Evolutionary conservation across 202 grass and related monocot genomes (phyloP).

Genomic region (Schoenoplectus tabernaemontani): DNA sequence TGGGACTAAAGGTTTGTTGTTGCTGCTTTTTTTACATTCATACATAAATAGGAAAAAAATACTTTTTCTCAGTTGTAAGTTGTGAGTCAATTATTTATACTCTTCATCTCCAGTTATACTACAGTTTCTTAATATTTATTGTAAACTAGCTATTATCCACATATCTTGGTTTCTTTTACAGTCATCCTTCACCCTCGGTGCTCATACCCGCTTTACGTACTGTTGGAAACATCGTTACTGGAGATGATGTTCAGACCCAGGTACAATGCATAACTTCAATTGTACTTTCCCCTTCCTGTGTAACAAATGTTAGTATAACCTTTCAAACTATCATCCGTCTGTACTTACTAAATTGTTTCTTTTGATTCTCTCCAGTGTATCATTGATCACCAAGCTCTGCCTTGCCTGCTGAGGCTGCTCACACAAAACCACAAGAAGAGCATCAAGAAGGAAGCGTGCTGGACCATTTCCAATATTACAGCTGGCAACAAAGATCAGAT

Average conservation of each 20-base stretch:
- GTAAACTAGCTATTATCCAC: neutral
- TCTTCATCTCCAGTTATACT: neutral
- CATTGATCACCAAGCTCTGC: conserved; percentile 85
- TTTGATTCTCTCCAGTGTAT: conserved; percentile 46
- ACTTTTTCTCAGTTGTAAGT: neutral
- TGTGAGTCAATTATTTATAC: neutral
- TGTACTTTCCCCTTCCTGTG: neutral
- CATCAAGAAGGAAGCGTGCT: conserved; percentile 99
- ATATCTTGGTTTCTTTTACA: conserved; percentile 21
- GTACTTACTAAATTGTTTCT: neutral
- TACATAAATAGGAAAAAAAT: neutral
- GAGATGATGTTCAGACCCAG: conserved; percentile 90
- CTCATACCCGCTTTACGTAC: conserved; percentile 90
- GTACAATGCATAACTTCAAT: conserved; percentile 19
- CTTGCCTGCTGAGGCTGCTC: conserved; percentile 63
- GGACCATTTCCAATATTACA: conserved; percentile 98
- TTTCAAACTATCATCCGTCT: neutral
- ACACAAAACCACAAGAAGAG: conserved; percentile 94
- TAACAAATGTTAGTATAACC: neutral
- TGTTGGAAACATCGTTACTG: conserved; percentile 92
- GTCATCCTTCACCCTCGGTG: conserved; percentile 90
- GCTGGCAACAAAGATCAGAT: conserved; percentile 99
- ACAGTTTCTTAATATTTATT: neutral
- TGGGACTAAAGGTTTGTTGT: no score
- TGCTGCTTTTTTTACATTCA: neutral